Percentiles rank a stretch among this genome's conserved stretches.
These are phyloP conservation scores for Stereum hirsutum DNA, from an alignment of 1,284 basidiomycete genomes.

Conservation along the genomic window DNA sequence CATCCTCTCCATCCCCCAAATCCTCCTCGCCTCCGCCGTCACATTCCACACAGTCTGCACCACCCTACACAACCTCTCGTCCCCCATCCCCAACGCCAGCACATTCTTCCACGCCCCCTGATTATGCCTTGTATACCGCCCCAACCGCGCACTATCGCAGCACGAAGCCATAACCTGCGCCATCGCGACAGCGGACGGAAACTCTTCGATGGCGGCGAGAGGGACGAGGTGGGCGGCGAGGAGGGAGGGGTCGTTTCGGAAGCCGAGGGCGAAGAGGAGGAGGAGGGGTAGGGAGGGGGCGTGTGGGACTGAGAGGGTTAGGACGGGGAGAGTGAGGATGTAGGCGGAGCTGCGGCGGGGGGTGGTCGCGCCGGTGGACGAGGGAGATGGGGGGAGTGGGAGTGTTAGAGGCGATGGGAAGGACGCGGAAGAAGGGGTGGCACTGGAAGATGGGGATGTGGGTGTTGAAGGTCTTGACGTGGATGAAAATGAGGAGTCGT, in stretches of 20 bases:
- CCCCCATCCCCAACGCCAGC: slow-evolving; percentile 32
- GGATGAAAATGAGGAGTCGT: slow-evolving; percentile 18
- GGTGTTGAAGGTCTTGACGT: slow-evolving; percentile 16
- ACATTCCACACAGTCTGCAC: slow-evolving; percentile 43
- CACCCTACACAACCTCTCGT: slow-evolving; percentile 27
- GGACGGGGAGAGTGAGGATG: slow-evolving; percentile 18
- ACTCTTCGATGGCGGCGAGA: slow-evolving; percentile 29
- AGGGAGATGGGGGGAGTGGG: not conserved
- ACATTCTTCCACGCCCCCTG: slow-evolving; percentile 45
- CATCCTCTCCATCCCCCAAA: too few relatives aligned
- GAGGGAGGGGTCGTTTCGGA: slow-evolving; percentile 17
- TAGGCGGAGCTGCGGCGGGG: too few relatives aligned
- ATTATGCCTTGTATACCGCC: slow-evolving; percentile 26
- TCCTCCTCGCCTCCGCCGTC: slow-evolving; percentile 32
- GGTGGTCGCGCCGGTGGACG: slow-evolving; percentile 9
- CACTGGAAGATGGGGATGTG: slow-evolving; percentile 9
- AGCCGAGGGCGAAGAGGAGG: slow-evolving; percentile 19
- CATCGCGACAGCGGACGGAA: slow-evolving; percentile 48
- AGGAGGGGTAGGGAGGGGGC: slow-evolving; percentile 21
- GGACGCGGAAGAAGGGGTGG: slow-evolving; percentile 9
- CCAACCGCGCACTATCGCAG: slow-evolving; percentile 25
- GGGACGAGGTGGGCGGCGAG: slow-evolving; percentile 31
- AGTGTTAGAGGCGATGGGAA: slow-evolving; percentile 5
- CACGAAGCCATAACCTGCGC: slow-evolving; percentile 31
- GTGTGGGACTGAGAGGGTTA: slow-evolving; percentile 19